Evolutionary conservation across 345 rosid species (phyloP).

Genomic region (Rhizophora mangle): DNA sequence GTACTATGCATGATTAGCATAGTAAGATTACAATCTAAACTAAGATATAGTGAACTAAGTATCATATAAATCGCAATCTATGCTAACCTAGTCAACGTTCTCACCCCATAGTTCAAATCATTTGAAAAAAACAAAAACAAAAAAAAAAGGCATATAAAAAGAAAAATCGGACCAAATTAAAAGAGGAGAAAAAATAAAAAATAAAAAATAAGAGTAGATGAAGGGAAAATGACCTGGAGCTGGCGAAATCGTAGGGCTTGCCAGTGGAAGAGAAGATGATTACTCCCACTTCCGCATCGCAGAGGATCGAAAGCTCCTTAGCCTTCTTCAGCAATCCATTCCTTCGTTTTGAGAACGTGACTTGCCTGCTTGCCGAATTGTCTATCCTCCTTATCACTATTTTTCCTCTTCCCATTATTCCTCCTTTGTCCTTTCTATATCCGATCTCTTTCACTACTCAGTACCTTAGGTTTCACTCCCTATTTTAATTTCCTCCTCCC

Average conservation of each 20-base stretch:
- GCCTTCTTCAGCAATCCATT: slow-evolving; percentile 59
- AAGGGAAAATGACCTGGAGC: slow-evolving; percentile 39
- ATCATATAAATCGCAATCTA: too few relatives aligned
- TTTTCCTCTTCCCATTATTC: slow-evolving; percentile 57
- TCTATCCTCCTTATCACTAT: slow-evolving; percentile 59
- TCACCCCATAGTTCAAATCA: too few relatives aligned
- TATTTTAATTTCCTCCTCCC: too few relatives aligned
- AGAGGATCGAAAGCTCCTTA: slow-evolving; percentile 50
- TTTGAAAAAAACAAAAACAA: too few relatives aligned
- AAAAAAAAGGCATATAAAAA: too few relatives aligned
- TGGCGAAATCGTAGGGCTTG: slow-evolving; percentile 49
- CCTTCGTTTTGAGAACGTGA: slow-evolving; percentile 54
- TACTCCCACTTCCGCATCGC: slow-evolving; percentile 58
- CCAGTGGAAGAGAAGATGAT: slow-evolving; percentile 55
- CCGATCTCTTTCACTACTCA: too few relatives aligned
- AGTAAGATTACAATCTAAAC: too few relatives aligned
- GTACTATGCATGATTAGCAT: too few relatives aligned
- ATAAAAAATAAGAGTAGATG: neutral
- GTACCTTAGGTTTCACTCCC: neutral
- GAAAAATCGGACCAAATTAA: neutral
- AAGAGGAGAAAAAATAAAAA: neutral
- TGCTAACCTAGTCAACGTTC: too few relatives aligned
- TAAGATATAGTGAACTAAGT: too few relatives aligned
- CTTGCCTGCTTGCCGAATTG: slow-evolving; percentile 58
- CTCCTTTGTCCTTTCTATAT: neutral